Evolutionary conservation across 2,329 filamentous ascomycete genomes (phyloP).

Genomic region (Penicillium sp.): DNA sequence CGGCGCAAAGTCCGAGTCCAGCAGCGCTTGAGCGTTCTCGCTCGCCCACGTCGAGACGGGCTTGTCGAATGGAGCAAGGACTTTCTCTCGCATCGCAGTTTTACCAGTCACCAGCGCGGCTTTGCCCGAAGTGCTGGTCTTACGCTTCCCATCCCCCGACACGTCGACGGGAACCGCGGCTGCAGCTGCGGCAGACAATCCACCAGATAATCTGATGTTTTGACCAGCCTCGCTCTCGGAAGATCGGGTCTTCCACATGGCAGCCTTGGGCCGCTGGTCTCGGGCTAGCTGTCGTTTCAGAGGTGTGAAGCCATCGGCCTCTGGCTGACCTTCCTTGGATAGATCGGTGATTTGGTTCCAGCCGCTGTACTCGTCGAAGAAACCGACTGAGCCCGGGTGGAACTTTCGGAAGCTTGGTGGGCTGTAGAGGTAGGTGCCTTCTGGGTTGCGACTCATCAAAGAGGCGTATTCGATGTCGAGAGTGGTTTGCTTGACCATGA

Average conservation of each 20-base stretch:
- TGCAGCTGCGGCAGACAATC: constrained; percentile 5
- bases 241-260: constrained; percentile 3
- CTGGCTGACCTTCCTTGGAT: constrained; percentile 7
- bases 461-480: constrained; percentile 13
- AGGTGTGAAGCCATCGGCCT: constrained; percentile 10
- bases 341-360: constrained; percentile 16
- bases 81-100: constrained; percentile 3
- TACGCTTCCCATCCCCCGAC: constrained; percentile 12
- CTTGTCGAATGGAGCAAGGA: not conserved
- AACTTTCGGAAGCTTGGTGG: constrained; percentile 8
- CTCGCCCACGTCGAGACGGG: constrained; percentile 9
- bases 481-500: not conserved
- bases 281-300: not conserved
- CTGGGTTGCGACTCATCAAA: constrained; percentile 14
- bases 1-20: not conserved
- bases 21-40: constrained; percentile 11
- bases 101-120: constrained; percentile 8
- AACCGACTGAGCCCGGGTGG: constrained; percentile 15
- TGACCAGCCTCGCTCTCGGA: constrained; percentile 10
- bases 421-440: constrained; percentile 13
- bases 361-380: constrained; percentile 8
- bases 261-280: not conserved
- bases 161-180: constrained; percentile 10
- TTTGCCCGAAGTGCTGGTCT: constrained; percentile 9
- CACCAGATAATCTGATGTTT: constrained; percentile 8